phyloP scores from a whole-genome alignment of 331 rosid genomes.

The Acacia pycnantha region DNA sequence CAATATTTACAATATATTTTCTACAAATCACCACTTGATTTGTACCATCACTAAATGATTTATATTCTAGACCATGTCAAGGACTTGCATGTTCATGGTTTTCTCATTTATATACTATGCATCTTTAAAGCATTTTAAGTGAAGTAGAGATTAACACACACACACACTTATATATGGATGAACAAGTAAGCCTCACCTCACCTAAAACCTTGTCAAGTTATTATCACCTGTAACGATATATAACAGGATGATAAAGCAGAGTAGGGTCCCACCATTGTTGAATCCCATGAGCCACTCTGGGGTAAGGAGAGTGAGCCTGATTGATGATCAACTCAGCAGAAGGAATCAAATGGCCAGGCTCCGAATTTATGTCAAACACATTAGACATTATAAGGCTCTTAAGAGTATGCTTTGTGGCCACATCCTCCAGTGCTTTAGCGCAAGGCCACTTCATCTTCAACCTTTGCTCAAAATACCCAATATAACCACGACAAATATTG shows the following conservation, averaged over 20 bases:
- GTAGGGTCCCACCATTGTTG: background rate
- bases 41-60: too few relatives aligned
- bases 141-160: background rate
- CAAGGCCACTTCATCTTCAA: slow-evolving; percentile 31
- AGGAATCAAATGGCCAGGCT: slow-evolving; percentile 32
- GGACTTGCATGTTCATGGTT: too few relatives aligned
- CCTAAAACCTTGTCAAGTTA: background rate
- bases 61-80: too few relatives aligned
- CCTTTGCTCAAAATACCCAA: slow-evolving; percentile 36
- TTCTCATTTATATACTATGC: too few relatives aligned
- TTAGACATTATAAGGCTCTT: background rate
- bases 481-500: slow-evolving; percentile 29
- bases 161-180: background rate
- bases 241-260: background rate
- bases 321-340: background rate
- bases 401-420: slow-evolving; percentile 28
- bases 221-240: background rate
- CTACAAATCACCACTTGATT: too few relatives aligned
- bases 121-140: background rate
- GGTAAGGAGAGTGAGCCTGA: background rate
- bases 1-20: too few relatives aligned
- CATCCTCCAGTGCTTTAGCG: slow-evolving; percentile 2
- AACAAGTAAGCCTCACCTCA: background rate
- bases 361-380: background rate
- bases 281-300: background rate